Percentiles rank a stretch among this genome's conserved stretches.
Conservation (phyloP, 2,329 filamentous ascomycete species). For the Pyrenophora seminiperda region DNA sequence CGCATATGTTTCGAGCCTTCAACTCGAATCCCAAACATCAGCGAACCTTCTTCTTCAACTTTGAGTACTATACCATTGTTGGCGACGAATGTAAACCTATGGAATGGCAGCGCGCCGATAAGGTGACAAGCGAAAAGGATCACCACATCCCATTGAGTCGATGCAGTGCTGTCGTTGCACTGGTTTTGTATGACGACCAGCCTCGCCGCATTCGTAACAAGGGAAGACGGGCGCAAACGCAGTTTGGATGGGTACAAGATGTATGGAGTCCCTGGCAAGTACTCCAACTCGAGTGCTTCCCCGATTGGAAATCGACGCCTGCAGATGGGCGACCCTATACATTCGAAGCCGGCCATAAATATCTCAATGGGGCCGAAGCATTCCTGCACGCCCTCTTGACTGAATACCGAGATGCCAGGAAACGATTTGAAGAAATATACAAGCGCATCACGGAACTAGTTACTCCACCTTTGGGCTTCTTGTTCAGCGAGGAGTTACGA, state of each 20-base stretch:
- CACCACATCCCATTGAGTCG: conserved; percentile 65
- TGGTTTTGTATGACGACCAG: conserved; percentile 61
- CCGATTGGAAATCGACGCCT: conserved; percentile 57
- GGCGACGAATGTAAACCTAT: conserved; percentile 61
- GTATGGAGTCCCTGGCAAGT: conserved; percentile 67
- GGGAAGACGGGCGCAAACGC: conserved; percentile 54
- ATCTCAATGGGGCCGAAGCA: conserved; percentile 65
- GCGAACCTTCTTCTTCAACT: conserved; percentile 65
- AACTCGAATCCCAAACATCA: conserved; percentile 55
- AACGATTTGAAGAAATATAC: conserved; percentile 63
- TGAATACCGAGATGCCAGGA: conserved; percentile 66
- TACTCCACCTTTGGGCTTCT: conserved; percentile 63
- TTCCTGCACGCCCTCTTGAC: conserved; percentile 64
- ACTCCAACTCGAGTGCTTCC: conserved; percentile 36
- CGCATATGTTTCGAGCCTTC: conserved; percentile 60
- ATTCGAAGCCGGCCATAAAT: conserved; percentile 61
- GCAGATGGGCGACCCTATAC: conserved; percentile 56
- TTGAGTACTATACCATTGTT: conserved; percentile 69
- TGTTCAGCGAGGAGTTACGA: conserved; percentile 62
- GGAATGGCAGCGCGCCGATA: conserved; percentile 64
- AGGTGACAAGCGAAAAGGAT: conserved; percentile 46
- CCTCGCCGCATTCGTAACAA: conserved; percentile 57
- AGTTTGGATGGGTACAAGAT: conserved; percentile 61
- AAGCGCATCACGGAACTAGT: conserved; percentile 63
- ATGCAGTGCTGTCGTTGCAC: conserved; percentile 64